Evolutionary conservation across 176 grass and related monocot species (phyloP).

Genomic region (Puccinellia tenuiflora): DNA sequence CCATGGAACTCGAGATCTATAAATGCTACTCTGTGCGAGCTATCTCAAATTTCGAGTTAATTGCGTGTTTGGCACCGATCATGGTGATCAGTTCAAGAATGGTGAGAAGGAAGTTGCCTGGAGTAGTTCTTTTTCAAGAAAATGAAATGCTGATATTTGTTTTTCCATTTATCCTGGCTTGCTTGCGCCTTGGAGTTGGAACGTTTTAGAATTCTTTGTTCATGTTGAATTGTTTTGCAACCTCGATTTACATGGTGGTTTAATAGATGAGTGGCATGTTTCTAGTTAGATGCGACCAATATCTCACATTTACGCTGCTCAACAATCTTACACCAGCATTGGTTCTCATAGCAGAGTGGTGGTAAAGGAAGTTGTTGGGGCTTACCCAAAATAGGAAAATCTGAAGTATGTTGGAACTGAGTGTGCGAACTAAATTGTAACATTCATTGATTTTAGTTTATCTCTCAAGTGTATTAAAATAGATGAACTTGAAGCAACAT

Average conservation of each 20-base stretch:
- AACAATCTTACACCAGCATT: not conserved
- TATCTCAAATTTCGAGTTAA: not conserved
- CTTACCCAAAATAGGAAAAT: not conserved
- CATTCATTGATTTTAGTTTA: not conserved
- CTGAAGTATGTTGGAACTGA: not conserved
- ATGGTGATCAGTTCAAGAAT: not conserved
- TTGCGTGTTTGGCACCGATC: not conserved
- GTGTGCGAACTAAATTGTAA: not conserved
- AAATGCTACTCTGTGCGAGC: not conserved
- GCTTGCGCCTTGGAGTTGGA: not conserved
- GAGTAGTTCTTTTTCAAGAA: not conserved
- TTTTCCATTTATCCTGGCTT: not conserved
- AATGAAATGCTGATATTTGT: not conserved
- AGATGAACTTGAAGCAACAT: not conserved
- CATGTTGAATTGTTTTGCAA: not conserved
- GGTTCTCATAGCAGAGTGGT: not conserved
- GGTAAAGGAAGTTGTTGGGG: not conserved
- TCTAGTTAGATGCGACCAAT: not conserved
- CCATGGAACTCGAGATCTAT: constrained; percentile 5
- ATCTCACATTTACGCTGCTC: not conserved
- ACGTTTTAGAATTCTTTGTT: not conserved
- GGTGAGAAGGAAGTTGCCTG: not conserved
- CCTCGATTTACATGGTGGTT: not conserved
- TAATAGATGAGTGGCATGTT: not conserved
- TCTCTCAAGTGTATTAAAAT: not conserved